Base-by-base conservation (phyloP, 768 basidiomycete genomes). In the Pulveroboletus sp. region DNA sequence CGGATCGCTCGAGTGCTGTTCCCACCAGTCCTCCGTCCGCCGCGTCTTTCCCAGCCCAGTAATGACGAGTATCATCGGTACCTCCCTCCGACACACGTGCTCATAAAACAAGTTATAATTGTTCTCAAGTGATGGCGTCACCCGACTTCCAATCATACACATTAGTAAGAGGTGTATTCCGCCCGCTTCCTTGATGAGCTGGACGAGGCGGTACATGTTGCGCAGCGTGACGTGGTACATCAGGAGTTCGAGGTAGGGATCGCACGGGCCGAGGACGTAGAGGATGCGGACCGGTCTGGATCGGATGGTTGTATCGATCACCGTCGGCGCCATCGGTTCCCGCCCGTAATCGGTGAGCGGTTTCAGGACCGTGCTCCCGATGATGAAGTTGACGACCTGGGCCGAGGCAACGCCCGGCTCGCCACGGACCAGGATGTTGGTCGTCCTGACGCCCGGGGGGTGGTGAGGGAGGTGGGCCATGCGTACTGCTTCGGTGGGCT, bases 401-500 rank as follows among this genome's bases (percentile, higher is more conserved):
- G 60, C 58, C 10, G 58, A 57, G 14, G 56, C 65, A n/a, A 55
- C 47, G n/a, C 75, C 74, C 2, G 68, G 63, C 43, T 74, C 69
- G 7, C 75, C 74, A 39, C 75, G 75, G 16, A 77, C 33, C n/a
- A 76, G 56, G 37, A 76, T 54, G 45, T 75, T 76, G 40, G 45
- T 64, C 1, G 66, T 60, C 36, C 55, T 54, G 9, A 41, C 32
- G 3, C 57, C 51, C 1, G 47, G 62, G 9, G 52, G 57, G 40
- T 65, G 60, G 14, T 38, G 49, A 8, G 51, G 59, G 13, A 62
- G 46, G 14, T 24, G 36, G 10, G 47, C 51, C 33, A 61, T 45
- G 16, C 61, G 62, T 1, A 64, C 46, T 6, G 49, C 46, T 39
- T 64, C 61, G 24, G 46, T 46, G 1, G 8, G 51, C 23, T 52